Evolutionary conservation across 2,329 filamentous ascomycete genomes (phyloP), one percentile per base, ranked within the genome.

Genomic region (Mollisiaceae sp.): DNA sequence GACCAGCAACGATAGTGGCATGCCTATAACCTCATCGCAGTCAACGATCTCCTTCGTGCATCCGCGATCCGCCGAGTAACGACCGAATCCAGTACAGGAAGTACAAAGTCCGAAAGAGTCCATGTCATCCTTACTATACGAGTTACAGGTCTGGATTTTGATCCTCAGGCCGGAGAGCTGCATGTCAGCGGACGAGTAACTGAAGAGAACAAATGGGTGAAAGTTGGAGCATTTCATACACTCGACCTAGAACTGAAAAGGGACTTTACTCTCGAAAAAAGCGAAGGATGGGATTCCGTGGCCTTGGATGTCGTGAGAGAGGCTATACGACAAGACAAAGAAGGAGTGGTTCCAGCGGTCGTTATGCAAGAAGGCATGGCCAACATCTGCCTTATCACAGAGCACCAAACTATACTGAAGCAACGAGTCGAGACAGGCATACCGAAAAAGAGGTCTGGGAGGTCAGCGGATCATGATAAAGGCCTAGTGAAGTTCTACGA

Each of bases 311-410:
- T 91, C 55, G 84, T 99, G 12, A 83, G 86, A 64, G 92, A 97
- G 76, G 90, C 93, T 0, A 84, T 94, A 15, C 89, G 92, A 72
- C 88, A 91, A 71, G 90, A 92, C 70, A 89, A 90, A 74, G 89
- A 91, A 67, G 93, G 93, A 0, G 91, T 94, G 67, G 85, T 97
- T 20, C 92, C 93, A 63, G 94, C 95, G 0, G 90, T 98, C 0
- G 91, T 98, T 27, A 94, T 99, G 91, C 92, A 97, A 73, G 94
- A 98, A 74, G 91, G 91, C 18, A 78, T 91, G 18, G 91, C 92
- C 64, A 93, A 94, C 77, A 91, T 95, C 69, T 94, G 91, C 77
- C 83, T 94, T 24, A 91, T 95, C 63, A 94, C 91, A 2, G 89
- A 93, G 74, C 89, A 90, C 77, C 90, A 92, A 71, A 94, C 91